phyloP scores from a whole-genome alignment of 78 protist species.

The Dictyostelium capitatum region DNA sequence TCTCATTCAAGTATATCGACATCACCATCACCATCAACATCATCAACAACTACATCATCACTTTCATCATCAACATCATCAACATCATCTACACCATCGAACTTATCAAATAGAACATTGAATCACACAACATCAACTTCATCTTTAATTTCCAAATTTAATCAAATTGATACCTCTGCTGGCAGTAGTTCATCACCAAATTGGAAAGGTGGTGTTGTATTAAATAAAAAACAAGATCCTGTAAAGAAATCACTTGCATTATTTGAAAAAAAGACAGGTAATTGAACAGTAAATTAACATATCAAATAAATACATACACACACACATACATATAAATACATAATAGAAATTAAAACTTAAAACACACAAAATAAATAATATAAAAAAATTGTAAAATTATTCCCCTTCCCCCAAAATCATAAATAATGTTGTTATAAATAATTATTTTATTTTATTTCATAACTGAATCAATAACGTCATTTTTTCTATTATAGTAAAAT shows the following conservation, averaged over 20 bases:
- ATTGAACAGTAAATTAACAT: too few relatives aligned
- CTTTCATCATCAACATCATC: background rate
- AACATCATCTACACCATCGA: background rate
- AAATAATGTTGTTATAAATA: too few relatives aligned
- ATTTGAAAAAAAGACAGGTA: constrained; percentile 6
- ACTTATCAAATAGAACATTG: background rate
- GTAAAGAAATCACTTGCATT: constrained; percentile 13
- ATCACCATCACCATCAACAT: background rate
- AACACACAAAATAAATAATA: too few relatives aligned
- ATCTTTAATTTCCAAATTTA: constrained; percentile 29
- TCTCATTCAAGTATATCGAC: background rate
- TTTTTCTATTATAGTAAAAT: too few relatives aligned
- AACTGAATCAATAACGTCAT: too few relatives aligned
- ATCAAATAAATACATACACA: too few relatives aligned
- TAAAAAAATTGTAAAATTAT: too few relatives aligned
- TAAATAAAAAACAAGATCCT: constrained; percentile 7
- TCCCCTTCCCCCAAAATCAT: too few relatives aligned
- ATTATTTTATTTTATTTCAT: too few relatives aligned
- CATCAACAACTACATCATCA: background rate
- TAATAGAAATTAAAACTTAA: too few relatives aligned
- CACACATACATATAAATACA: too few relatives aligned
- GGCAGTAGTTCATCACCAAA: background rate
- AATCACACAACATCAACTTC: background rate
- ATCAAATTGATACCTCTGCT: background rate
- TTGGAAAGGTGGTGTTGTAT: constrained; percentile 32